Percentiles rank a stretch among this genome's conserved stretches.
These are phyloP conservation scores for Fusarium acutatum DNA, from an alignment of 2,329 filamentous ascomycete genomes.

Conservation along the genomic window DNA sequence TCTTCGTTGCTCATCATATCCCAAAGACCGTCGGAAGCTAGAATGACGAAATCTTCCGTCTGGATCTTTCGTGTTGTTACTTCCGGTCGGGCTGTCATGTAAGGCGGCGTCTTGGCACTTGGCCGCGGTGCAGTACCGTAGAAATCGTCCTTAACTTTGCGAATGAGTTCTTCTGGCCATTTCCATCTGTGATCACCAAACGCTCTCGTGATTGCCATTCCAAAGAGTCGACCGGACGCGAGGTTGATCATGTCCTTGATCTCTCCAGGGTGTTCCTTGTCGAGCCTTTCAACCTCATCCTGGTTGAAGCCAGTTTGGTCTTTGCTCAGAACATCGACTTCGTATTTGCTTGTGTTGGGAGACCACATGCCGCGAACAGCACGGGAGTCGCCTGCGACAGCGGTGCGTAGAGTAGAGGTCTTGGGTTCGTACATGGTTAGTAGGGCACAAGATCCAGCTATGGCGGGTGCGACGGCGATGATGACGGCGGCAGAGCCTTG, in stretches of 20 bases:
- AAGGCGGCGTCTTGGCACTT: conserved; percentile 65
- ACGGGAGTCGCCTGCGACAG: conserved; percentile 73
- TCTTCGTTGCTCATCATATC: conserved; percentile 66
- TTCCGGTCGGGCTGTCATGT: conserved; percentile 73
- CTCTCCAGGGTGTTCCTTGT: conserved; percentile 69
- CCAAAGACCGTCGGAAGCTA: conserved; percentile 75
- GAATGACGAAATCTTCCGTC: conserved; percentile 65
- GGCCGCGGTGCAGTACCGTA: conserved; percentile 56
- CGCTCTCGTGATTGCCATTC: conserved; percentile 68
- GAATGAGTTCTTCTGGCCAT: conserved; percentile 60
- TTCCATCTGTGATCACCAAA: conserved; percentile 78
- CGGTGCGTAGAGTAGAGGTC: conserved; percentile 64
- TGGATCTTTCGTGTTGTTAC: conserved; percentile 65
- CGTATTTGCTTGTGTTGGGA: conserved; percentile 54
- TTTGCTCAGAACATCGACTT: conserved; percentile 62
- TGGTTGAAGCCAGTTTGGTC: conserved; percentile 74
- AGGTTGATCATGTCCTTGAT: conserved; percentile 57
- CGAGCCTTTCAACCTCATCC: conserved; percentile 64
- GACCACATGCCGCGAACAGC: conserved; percentile 67
- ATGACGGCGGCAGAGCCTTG: conserved; percentile 42
- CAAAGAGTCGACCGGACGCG: conserved; percentile 67
- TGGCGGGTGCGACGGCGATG: conserved; percentile 47
- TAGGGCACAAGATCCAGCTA: conserved; percentile 69
- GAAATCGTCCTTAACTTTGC: conserved; percentile 52
- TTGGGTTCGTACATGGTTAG: conserved; percentile 68